Evolutionary conservation across 2,329 filamentous ascomycete species (phyloP).

Genomic region (Dothistroma septosporum): DNA sequence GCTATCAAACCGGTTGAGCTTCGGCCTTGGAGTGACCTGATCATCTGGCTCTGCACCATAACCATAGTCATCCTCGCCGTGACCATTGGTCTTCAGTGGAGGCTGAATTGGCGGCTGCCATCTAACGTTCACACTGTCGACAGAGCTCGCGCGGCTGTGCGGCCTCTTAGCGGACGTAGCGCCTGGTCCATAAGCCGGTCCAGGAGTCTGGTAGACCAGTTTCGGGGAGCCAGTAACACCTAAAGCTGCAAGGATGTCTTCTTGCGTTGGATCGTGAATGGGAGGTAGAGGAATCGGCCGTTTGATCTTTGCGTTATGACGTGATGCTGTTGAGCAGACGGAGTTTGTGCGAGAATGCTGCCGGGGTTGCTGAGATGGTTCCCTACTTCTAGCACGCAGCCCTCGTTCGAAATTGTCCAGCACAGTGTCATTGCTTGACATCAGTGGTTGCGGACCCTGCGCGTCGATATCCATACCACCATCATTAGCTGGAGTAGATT

Average conservation of each 20-base stretch:
- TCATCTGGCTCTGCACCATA: slow-evolving; percentile 20
- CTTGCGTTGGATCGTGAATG: slow-evolving; percentile 30
- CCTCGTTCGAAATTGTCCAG: slow-evolving; percentile 14
- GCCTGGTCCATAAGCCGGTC: slow-evolving; percentile 35
- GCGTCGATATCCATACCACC: slow-evolving; percentile 2
- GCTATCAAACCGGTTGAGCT: slow-evolving; percentile 6
- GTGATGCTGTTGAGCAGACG: slow-evolving; percentile 19
- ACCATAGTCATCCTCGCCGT: slow-evolving; percentile 3
- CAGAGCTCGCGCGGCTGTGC: slow-evolving; percentile 17
- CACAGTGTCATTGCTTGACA: slow-evolving; percentile 2
- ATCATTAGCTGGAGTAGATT: slow-evolving; percentile 14
- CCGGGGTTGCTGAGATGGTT: slow-evolving; percentile 6
- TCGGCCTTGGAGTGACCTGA: slow-evolving; percentile 18
- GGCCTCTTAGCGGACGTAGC: slow-evolving; percentile 9
- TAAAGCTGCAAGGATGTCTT: slow-evolving; percentile 36
- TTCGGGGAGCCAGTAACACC: slow-evolving; percentile 38
- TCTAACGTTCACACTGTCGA: slow-evolving; percentile 8
- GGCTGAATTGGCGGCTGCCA: not conserved
- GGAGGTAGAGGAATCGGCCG: slow-evolving; percentile 27
- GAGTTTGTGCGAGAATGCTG: slow-evolving; percentile 28
- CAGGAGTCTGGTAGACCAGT: slow-evolving; percentile 37
- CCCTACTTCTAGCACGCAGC: slow-evolving; percentile 4
- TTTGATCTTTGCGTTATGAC: slow-evolving; percentile 19
- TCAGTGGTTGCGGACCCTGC: slow-evolving; percentile 14
- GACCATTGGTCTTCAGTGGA: not conserved